Evolutionary conservation across 78 protist species (phyloP).

Genomic region (Chrysochromulina parva): DNA sequence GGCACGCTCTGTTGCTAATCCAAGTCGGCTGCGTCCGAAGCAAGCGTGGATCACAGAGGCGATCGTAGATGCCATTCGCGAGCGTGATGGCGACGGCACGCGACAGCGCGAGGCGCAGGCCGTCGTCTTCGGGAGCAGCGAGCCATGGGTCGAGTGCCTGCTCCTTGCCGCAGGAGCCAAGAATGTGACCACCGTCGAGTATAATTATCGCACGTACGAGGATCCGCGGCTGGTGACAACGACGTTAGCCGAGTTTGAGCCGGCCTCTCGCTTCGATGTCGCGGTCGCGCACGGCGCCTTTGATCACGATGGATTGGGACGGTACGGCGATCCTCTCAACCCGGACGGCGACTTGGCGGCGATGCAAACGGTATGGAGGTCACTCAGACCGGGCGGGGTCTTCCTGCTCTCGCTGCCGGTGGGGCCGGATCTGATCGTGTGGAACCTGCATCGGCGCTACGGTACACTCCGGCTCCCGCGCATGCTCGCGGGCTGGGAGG

Average conservation of each 20-base stretch:
- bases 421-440: constrained; percentile 46
- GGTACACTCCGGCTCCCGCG: constrained; percentile 28
- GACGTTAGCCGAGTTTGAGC: background rate
- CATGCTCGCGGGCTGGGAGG: constrained; percentile 1
- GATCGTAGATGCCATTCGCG: background rate
- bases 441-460: constrained; percentile 46
- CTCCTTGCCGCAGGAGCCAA: background rate
- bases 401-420: constrained; percentile 28
- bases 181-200: constrained; percentile 20
- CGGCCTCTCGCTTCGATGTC: background rate
- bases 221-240: background rate
- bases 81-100: too few species aligned
- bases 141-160: constrained; percentile 37
- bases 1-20: background rate
- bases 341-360: constrained; percentile 50
- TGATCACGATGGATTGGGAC: constrained; percentile 66
- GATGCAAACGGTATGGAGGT: background rate
- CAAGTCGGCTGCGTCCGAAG: background rate
- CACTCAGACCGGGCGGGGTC: constrained; percentile 7
- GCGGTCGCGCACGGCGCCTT: background rate
- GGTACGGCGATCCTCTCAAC: constrained; percentile 59
- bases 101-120: background rate
- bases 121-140: constrained; percentile 33
- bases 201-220: constrained; percentile 5
- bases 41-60: background rate